phyloP scores from a whole-genome alignment of 331 rosid species.

The Quercus tomentella region DNA sequence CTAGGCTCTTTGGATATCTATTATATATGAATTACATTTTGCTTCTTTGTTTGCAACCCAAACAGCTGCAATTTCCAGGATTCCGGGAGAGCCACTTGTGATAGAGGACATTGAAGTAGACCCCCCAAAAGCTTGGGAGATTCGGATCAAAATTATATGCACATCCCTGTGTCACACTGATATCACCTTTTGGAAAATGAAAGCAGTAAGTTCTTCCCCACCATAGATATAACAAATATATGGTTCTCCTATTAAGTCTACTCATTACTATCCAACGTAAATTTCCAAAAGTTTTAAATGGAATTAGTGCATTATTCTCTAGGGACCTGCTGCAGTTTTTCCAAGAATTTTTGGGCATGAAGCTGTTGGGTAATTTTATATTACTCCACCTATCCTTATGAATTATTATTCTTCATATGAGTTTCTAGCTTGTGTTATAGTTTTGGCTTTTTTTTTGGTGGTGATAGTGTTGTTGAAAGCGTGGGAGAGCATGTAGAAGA shows the following conservation, averaged over 20 bases:
- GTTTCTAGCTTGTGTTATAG: no score
- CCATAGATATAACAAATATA: no score
- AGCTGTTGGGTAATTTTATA: conserved; percentile 53
- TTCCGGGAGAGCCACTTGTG: conserved; percentile 41
- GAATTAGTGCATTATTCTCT: neutral
- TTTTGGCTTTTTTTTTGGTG: neutral
- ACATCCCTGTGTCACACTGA: conserved; percentile 62
- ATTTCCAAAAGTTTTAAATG: neutral
- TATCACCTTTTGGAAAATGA: conserved; percentile 43
- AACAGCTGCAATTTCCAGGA: conserved; percentile 61
- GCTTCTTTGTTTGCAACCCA: neutral
- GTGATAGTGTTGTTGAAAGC: conserved; percentile 45
- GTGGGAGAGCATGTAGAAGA: conserved; percentile 56
- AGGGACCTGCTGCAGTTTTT: conserved; percentile 29
- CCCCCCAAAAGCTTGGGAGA: conserved; percentile 56
- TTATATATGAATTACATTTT: neutral
- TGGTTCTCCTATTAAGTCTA: no score
- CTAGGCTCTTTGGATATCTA: neutral
- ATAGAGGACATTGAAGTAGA: conserved; percentile 59
- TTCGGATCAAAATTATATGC: conserved; percentile 51
- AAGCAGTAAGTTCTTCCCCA: conserved; percentile 16
- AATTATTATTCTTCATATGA: neutral
- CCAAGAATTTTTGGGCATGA: conserved; percentile 66
- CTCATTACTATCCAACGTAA: no score
- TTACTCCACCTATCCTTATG: neutral